A percentile compares a stretch with the other conserved stretches of the same genome.
phyloP scores from a whole-genome alignment of 106 monocot genomes.

The Dendrobium catenatum region DNA sequence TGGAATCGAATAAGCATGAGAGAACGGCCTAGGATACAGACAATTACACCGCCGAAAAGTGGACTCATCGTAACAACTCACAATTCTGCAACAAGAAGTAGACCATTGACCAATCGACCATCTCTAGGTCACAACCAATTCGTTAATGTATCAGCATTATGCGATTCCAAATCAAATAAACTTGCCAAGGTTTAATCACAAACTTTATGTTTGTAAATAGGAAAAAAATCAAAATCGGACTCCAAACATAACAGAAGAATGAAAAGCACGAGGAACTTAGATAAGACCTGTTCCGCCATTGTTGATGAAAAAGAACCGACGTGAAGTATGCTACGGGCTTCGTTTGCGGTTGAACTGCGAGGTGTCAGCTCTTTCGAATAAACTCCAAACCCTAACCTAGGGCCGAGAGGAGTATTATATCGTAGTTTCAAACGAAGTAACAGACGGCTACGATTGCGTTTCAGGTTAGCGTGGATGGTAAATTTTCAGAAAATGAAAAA shows the following conservation, averaged over 20 bases:
- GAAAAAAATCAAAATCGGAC: not conserved
- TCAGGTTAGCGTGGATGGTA: too few relatives aligned
- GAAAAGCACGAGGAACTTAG: not conserved
- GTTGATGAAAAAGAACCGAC: not conserved
- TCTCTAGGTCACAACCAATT: too few relatives aligned
- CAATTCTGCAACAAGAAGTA: too few relatives aligned
- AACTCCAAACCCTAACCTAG: not conserved
- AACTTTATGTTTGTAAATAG: not conserved
- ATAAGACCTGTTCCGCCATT: not conserved
- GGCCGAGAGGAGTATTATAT: not conserved
- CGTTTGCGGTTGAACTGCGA: too few relatives aligned
- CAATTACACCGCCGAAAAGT: too few relatives aligned
- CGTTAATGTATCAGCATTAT: too few relatives aligned
- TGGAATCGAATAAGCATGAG: too few relatives aligned
- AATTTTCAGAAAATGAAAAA: too few relatives aligned
- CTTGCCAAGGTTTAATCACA: not conserved
- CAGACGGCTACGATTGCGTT: not conserved
- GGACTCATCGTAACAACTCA: too few relatives aligned
- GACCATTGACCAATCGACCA: too few relatives aligned
- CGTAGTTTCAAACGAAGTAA: not conserved
- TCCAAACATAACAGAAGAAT: not conserved
- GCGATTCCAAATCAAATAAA: not conserved
- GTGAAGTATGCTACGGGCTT: not conserved
- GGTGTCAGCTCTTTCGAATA: not conserved
- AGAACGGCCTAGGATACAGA: too few relatives aligned